phyloP scores from a whole-genome alignment of 306 rosid genomes.

The Herpetospermum pedunculosum region DNA sequence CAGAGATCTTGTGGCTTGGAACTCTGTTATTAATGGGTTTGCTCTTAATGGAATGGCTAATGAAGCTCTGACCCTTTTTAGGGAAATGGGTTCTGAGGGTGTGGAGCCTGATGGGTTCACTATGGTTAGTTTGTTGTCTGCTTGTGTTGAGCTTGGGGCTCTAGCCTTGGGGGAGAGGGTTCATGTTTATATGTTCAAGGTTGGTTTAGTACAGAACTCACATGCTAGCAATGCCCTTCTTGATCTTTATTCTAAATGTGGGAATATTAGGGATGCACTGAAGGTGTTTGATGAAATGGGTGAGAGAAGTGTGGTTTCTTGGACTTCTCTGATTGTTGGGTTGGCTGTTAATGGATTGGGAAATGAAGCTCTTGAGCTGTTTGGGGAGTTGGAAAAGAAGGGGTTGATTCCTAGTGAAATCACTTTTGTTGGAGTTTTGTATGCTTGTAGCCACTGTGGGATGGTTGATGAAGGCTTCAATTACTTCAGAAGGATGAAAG shows the following conservation, averaged over 20 bases:
- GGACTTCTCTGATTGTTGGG: constrained; percentile 33
- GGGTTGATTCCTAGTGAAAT: constrained; percentile 26
- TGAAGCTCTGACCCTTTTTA: constrained; percentile 26
- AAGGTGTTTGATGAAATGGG: constrained; percentile 24
- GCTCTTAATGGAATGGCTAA: constrained; percentile 33
- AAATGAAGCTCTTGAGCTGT: constrained; percentile 24
- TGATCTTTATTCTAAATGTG: constrained; percentile 36
- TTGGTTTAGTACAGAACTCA: constrained; percentile 13
- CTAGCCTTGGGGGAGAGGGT: constrained; percentile 31
- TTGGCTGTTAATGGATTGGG: constrained; percentile 37
- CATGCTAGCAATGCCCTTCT: constrained; percentile 26
- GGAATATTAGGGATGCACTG: constrained; percentile 19
- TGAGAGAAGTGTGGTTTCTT: constrained; percentile 26
- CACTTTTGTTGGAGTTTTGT: constrained; percentile 36
- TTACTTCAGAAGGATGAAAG: constrained; percentile 27
- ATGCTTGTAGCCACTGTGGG: constrained; percentile 40
- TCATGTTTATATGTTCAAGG: constrained; percentile 27
- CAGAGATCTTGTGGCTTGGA: constrained; percentile 41
- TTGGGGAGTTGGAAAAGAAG: constrained; percentile 17
- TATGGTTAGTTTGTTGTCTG: constrained; percentile 33
- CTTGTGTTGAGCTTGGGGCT: constrained; percentile 35
- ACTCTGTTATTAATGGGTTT: constrained; percentile 32
- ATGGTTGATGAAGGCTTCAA: constrained; percentile 30
- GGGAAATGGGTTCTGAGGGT: constrained; percentile 21
- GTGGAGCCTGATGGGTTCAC: constrained; percentile 36